phyloP scores from a whole-genome alignment of 345 rosid species.

The Gossypium turneri region DNA sequence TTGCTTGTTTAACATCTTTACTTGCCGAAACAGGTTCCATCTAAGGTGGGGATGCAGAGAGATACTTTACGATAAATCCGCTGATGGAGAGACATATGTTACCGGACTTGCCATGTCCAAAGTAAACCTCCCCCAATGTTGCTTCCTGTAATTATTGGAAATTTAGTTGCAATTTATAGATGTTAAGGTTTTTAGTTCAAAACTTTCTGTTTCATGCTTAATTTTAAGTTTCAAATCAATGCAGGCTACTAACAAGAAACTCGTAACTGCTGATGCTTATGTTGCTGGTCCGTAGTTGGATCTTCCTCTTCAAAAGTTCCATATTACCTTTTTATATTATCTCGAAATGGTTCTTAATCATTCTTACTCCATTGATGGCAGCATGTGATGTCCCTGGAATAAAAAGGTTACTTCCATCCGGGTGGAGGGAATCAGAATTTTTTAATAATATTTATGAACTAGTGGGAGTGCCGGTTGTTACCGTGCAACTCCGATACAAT shows the following conservation, averaged over 20 bases:
- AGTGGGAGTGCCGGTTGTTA: constrained; percentile 88
- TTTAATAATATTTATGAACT: constrained; percentile 79
- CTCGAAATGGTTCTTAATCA: background rate
- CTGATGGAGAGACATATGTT: constrained; percentile 62
- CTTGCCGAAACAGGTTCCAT: constrained; percentile 71
- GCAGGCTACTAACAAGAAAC: constrained; percentile 82
- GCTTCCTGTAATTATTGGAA: constrained; percentile 1
- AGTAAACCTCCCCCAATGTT: constrained; percentile 33
- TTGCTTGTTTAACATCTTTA: constrained; percentile 9
- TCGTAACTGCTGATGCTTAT: constrained; percentile 89
- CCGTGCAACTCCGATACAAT: constrained; percentile 89
- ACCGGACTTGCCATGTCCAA: constrained; percentile 84
- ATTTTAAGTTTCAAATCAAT: constrained; percentile 7
- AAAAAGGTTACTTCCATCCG: constrained; percentile 75
- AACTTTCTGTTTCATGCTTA: background rate
- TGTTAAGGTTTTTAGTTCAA: background rate
- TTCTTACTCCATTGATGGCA: constrained; percentile 23
- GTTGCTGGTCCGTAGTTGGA: constrained; percentile 55
- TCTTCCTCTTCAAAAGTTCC: background rate
- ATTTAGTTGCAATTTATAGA: background rate
- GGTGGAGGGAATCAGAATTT: constrained; percentile 75
- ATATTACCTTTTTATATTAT: background rate
- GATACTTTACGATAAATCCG: constrained; percentile 61
- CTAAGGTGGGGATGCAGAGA: constrained; percentile 98
- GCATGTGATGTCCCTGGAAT: constrained; percentile 98